Evolutionary conservation across 176 grass and related monocot species (phyloP).

Genomic region (Raddia distichophylla): DNA sequence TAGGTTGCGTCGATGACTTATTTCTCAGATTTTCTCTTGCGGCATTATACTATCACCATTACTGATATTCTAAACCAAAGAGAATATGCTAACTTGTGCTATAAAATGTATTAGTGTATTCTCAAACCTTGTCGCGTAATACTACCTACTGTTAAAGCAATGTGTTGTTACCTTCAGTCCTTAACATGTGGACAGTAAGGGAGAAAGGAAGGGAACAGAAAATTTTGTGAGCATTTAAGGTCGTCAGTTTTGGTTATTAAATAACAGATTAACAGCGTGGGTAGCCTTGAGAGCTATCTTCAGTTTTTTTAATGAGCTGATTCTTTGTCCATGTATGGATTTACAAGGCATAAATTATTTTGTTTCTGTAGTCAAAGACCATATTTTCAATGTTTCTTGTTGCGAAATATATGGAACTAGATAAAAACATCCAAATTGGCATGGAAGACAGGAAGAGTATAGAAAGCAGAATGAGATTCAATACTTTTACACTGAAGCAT

Average conservation of each 20-base stretch:
- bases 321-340: neutral
- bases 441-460: neutral
- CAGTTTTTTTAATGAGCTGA: neutral
- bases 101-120: neutral
- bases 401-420: neutral
- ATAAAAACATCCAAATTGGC: neutral
- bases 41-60: neutral
- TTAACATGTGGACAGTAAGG: neutral
- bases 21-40: neutral
- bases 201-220: neutral
- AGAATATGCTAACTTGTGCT: neutral
- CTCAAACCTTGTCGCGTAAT: neutral
- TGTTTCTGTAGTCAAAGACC: neutral
- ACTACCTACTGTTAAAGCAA: neutral
- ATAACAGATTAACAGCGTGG: neutral
- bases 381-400: neutral
- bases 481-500: neutral
- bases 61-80: neutral
- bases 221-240: neutral
- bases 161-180: neutral
- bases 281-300: neutral
- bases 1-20: slow-evolving; percentile 4
- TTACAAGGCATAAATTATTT: neutral
- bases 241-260: neutral
- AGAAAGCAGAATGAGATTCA: neutral